Evolutionary conservation across 768 basidiomycete genomes (phyloP), one percentile per base, ranked within the genome.

Genomic region (Tricholoma sp.): DNA sequence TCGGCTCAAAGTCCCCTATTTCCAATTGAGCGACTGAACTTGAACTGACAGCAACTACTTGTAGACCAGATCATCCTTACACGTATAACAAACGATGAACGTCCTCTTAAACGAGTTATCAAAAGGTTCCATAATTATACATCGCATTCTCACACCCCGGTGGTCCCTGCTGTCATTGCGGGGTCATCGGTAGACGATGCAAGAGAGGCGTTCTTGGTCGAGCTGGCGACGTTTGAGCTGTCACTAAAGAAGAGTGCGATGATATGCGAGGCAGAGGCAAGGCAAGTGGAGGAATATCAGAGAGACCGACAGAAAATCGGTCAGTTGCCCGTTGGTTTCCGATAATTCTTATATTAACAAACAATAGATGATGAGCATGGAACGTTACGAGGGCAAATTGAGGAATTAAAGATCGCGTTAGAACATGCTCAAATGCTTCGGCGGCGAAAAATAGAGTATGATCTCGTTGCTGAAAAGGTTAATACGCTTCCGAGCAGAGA

Each of bases 211-310:
- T 89, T 93, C 66, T 68, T 92, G 53, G 77, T 91, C 27, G 91
- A 94, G 69, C 70, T 94, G 18, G 83, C 84, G 49, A 82, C 88
- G 10, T 92, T 92, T 66, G 83, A 89, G 67, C 69, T 92, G 58
- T 71, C 82, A 55, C 73, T 94, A 62, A 83, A 86, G 74, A 94
- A 93, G 72, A 88, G 83, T 61, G 75, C 78, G 34, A 88, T 93
- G 83, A 85, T 91, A 46, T 92, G 89, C 64, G 86, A 92, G 66
- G 92, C 91, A 7, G 91, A 94, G 73, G 81, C 83, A 53, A 78
- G 91, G 64, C 90, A 94, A 72, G 91, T 92, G 0, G 85, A 90
- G 64, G 86, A 91, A 68, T 94, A 94, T 66, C 81, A 90, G 63
- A 76, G 79, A 45, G 89, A 91, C 64, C 80, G 82, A 50, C 78